Evolutionary conservation across 2,329 filamentous ascomycete species (phyloP), one percentile per base, ranked within the genome.

Genomic region (Biscogniauxia mediterranea): DNA sequence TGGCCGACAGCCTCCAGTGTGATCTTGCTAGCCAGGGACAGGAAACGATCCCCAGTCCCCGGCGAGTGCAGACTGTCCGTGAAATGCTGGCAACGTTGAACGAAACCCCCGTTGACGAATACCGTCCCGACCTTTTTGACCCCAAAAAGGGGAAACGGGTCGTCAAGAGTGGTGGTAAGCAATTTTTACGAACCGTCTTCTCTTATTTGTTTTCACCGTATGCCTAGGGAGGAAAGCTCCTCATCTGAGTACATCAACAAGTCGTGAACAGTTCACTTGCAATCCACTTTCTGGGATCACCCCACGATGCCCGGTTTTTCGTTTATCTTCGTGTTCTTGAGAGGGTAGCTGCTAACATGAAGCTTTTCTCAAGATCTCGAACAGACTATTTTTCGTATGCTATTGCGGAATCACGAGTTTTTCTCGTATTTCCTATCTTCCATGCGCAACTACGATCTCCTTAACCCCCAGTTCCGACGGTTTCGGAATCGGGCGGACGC

Each of bases 401-500:
- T 86, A 17, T 74, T 85, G 21, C 77, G 80, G 63, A 84, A 85
- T 66, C 77, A 83, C 69, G 78, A 81, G 50, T 80, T 86, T 72
- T 83, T 85, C 68, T 75, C 81, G 56, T 81, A 83, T 73, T 81
- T 86, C 61, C 75, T 79, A 53, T 77, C 78, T 17, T 73, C 78
- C 8, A 76, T 81, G 58, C 73, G 74, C n/a, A 75, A 82, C 2
- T 71, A 74, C 54, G 80, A 82, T 60, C 73, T 74, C 23, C 73
- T 80, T 38, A 78, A 77, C 50, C 79, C 83, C 62, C 76, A 76
- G 3, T 84, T 84, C 61, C 76, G 79, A 55, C 78, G 77, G 54
- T 78, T 85, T 19, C 76, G 79, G 50, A 79, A 80, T 62, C 79
- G 82, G 8, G 76, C 80, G 11, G 76, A 79, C 53, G 76, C 76